Conservation (phyloP, 768 basidiomycete genomes). For the Clitopilus hobsonii region DNA sequence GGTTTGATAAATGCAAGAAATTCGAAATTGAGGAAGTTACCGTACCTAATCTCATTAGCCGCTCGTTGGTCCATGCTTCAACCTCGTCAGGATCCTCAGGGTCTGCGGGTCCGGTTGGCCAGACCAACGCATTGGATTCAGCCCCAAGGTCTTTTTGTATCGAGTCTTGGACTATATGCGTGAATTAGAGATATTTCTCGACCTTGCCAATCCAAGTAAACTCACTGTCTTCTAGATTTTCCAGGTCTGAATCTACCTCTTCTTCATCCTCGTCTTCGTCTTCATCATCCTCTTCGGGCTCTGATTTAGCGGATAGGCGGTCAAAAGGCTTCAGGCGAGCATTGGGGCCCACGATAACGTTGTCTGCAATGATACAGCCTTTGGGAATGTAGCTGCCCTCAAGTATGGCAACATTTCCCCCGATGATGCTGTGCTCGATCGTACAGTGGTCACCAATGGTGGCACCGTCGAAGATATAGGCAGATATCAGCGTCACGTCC, state of each 20-base stretch:
- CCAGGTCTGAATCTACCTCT: slow-evolving; percentile 55
- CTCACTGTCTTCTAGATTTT: slow-evolving; percentile 65
- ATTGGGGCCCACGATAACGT: slow-evolving; percentile 72
- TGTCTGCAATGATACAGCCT: slow-evolving; percentile 82
- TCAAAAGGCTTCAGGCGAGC: slow-evolving; percentile 66
- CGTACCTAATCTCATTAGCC: slow-evolving; percentile 73
- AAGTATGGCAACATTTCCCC: slow-evolving; percentile 67
- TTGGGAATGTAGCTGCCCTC: slow-evolving; percentile 61
- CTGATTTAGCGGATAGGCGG: slow-evolving; percentile 55
- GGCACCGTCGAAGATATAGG: slow-evolving; percentile 82
- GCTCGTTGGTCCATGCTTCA: slow-evolving; percentile 58
- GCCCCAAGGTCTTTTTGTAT: slow-evolving; percentile 51
- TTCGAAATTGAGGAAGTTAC: neutral
- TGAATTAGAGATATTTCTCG: neutral
- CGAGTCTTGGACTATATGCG: slow-evolving; percentile 42
- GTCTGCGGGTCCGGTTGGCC: slow-evolving; percentile 65
- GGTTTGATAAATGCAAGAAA: neutral
- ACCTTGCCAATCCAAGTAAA: slow-evolving; percentile 3
- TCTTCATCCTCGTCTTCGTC: slow-evolving; percentile 24
- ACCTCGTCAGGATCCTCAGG: slow-evolving; percentile 63
- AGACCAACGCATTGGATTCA: slow-evolving; percentile 74
- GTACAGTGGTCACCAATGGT: slow-evolving; percentile 64
- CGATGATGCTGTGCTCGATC: slow-evolving; percentile 80
- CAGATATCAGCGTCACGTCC: slow-evolving; percentile 61
- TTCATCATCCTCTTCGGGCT: slow-evolving; percentile 26